Base-by-base conservation (phyloP, 179 eudicot genomes). In the Corrigiola litoralis region DNA sequence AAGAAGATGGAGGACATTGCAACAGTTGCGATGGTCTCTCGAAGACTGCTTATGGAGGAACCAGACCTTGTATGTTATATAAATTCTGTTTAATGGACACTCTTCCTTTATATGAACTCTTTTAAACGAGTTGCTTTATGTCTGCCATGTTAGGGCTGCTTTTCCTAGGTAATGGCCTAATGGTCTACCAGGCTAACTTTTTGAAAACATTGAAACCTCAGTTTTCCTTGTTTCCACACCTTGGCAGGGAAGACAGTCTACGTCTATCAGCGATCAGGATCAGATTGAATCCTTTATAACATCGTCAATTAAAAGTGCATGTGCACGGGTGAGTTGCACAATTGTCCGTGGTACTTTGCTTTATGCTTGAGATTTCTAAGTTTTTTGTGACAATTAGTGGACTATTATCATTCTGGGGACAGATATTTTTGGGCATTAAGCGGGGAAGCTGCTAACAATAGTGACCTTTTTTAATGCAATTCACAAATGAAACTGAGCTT, bases 21-120 rank as follows among this genome's bases (percentile, higher is more conserved):
- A 31, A 78, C 88, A 54, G 86, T 87, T 61, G 84, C 97, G 42
- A 92, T 91, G 99, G 82, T 89, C 76, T 73, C 85, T 37, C 79
- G 92, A 71, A 87, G 97, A 82, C 80, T 95, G 72, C 95, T 95
- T 67, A 80, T 77, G 60, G 99, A 95, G 83, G 99, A 91, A 70
- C 84, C 88, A 17, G 90, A 81, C 73, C 24, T 57, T 77, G 96
- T 88, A 79, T 67, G 78, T 66, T 40, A 53, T 13, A 37, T n/a
- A n/a, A 38, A 29, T 56, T 60, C 31, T 61, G 54, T 52, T 54
- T 55, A 42, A 46, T 31, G 32, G 55, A 24, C n/a, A 60, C 45
- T 9, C 13, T 44, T 17, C 11, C 4, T 28, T 52, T 46, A 33
- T 21, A 10, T 9, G 11, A 29, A 56, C 24, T 63, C 29, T 23